Percentiles rank a stretch among this genome's conserved stretches.
Evolutionary conservation across 2,329 filamentous ascomycete species (phyloP).

Genomic region (Pleurostoma richardsiae): DNA sequence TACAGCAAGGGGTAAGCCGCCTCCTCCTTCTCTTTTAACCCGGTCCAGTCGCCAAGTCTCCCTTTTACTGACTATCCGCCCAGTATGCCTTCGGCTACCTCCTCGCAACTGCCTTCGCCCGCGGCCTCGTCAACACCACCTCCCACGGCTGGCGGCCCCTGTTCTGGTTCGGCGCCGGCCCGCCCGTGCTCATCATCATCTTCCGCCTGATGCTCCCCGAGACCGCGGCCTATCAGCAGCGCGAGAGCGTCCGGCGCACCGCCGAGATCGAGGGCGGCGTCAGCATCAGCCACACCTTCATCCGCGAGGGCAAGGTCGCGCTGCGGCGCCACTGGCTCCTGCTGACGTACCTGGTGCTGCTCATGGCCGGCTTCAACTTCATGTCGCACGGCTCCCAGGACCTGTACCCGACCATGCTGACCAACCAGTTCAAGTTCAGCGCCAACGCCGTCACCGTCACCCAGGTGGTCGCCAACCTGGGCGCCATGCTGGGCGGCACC

Average conservation of each 20-base stretch:
- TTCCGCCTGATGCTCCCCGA: slow-evolving; percentile 76
- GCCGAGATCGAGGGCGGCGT: slow-evolving; percentile 10
- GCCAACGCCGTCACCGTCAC: slow-evolving; percentile 60
- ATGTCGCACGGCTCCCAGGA: slow-evolving; percentile 75
- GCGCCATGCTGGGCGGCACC: slow-evolving; percentile 64
- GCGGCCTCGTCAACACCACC: slow-evolving; percentile 70
- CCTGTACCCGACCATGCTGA: slow-evolving; percentile 55
- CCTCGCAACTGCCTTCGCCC: slow-evolving; percentile 50
- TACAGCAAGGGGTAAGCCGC: slow-evolving; percentile 60
- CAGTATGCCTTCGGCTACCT: slow-evolving; percentile 63
- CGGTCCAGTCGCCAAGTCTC: slow-evolving; percentile 47
- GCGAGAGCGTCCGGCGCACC: slow-evolving; percentile 52
- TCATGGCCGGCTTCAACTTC: slow-evolving; percentile 92
- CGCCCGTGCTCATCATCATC: slow-evolving; percentile 74
- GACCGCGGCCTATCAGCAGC: slow-evolving; percentile 66
- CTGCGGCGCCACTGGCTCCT: slow-evolving; percentile 76
- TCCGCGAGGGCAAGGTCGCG: slow-evolving; percentile 73
- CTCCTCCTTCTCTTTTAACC: background rate
- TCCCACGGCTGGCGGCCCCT: slow-evolving; percentile 76
- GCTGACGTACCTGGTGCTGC: slow-evolving; percentile 73
- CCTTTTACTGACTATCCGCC: slow-evolving; percentile 51
- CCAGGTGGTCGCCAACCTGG: slow-evolving; percentile 67
- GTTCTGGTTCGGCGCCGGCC: slow-evolving; percentile 84
- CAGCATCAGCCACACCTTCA: slow-evolving; percentile 61
- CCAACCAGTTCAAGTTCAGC: slow-evolving; percentile 48